These are phyloP conservation scores for Primulina tabacum DNA, from an alignment of 257 asterid genomes.

Conservation along the genomic window DNA sequence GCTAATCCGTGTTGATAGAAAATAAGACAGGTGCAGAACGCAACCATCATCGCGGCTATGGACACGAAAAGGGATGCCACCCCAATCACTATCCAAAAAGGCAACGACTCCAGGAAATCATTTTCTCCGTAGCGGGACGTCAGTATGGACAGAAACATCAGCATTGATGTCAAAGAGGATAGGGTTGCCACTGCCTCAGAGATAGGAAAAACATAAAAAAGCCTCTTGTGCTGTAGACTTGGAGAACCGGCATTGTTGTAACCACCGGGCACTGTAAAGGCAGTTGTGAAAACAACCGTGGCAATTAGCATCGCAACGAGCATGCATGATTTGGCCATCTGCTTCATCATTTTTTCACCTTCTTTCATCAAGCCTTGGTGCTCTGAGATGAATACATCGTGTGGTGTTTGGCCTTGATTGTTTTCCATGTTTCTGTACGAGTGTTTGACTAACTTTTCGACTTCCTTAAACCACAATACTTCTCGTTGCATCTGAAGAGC, in stretches of 20 bases:
- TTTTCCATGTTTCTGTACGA: constrained; percentile 20
- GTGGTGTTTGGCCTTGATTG: constrained; percentile 20
- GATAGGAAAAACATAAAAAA: constrained; percentile 27
- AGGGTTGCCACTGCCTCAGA: constrained; percentile 35
- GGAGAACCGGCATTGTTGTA: constrained; percentile 32
- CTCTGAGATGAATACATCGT: constrained; percentile 18
- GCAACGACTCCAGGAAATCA: constrained; percentile 31
- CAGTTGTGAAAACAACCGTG: constrained; percentile 37
- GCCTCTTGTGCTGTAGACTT: neutral
- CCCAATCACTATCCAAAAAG: constrained; percentile 33
- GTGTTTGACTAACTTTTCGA: constrained; percentile 31
- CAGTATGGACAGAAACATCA: constrained; percentile 38
- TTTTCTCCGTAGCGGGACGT: constrained; percentile 34
- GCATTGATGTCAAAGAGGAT: constrained; percentile 30
- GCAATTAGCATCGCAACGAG: constrained; percentile 35
- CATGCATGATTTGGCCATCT: constrained; percentile 35
- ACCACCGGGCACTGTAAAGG: constrained; percentile 43
- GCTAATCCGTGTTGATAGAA: constrained; percentile 28
- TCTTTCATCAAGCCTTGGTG: constrained; percentile 29
- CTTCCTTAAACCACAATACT: constrained; percentile 40
- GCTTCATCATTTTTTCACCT: constrained; percentile 40
- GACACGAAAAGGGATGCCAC: constrained; percentile 33
- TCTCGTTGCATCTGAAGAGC: constrained; percentile 45
- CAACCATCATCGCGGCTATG: constrained; percentile 36
- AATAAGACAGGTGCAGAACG: constrained; percentile 25